phyloP scores from a whole-genome alignment of 306 rosid species.

The Acacia melanoxylon region DNA sequence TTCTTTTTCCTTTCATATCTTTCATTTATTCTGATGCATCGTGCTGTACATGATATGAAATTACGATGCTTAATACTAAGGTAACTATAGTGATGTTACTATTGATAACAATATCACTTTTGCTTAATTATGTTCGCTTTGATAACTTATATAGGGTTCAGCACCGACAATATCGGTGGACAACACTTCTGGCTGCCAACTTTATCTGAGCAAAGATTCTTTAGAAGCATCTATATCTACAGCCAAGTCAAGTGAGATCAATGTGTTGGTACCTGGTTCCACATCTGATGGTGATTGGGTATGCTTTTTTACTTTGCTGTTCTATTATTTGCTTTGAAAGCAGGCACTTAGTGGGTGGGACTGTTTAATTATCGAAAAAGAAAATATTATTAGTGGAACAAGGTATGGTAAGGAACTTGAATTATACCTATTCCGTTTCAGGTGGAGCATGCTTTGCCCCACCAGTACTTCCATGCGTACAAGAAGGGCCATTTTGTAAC shows the following conservation, averaged over 20 bases:
- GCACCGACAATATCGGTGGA: slow-evolving; percentile 97
- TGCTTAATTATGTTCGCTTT: slow-evolving; percentile 22
- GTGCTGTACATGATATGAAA: background rate
- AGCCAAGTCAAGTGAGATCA: slow-evolving; percentile 97
- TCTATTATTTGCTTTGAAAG: background rate
- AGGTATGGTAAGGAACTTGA: background rate
- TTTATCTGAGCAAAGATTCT: slow-evolving; percentile 86
- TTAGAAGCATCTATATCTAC: slow-evolving; percentile 78
- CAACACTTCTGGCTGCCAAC: slow-evolving; percentile 87
- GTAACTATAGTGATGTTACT: background rate
- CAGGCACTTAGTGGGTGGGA: background rate
- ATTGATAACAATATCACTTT: background rate
- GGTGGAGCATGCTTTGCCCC: slow-evolving; percentile 95
- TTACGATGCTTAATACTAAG: background rate
- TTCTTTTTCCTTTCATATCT: background rate
- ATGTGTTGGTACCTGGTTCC: slow-evolving; percentile 81
- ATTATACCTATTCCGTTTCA: slow-evolving; percentile 38
- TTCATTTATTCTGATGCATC: slow-evolving; percentile 1
- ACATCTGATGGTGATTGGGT: slow-evolving; percentile 89
- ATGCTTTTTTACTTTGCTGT: slow-evolving; percentile 38
- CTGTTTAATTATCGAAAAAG: background rate
- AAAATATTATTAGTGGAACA: slow-evolving; percentile 1
- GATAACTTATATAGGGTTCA: slow-evolving; percentile 59
- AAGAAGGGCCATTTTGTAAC: slow-evolving; percentile 85
- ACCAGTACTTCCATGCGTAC: slow-evolving; percentile 66